Evolutionary conservation across 257 asterid species (phyloP), one percentile per base, ranked within the genome.

Genomic region (Cynanchum wilfordii): DNA sequence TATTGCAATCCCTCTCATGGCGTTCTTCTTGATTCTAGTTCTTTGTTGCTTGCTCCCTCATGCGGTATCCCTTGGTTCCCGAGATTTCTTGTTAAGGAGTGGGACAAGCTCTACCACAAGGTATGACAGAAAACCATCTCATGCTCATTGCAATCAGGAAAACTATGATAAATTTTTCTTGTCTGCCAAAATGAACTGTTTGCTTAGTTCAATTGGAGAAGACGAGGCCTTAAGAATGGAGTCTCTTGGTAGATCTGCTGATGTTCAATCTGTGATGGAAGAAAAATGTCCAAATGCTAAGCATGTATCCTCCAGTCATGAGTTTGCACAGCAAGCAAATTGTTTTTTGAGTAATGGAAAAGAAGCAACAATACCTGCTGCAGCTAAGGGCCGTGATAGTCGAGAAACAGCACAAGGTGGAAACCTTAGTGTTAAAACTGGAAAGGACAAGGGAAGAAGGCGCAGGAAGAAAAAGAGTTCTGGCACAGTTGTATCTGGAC

Each of bases 381-480:
- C 66, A 5, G 70, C 73, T 49, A 86, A 82, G 83, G 76, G 82
- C 72, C 71, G 77, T 50, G 81, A 76, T 70, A 51, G 56, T 22
- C 87, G 76, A 75, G 84, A 81, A 27, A 75, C 69, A 20, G 56
- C 85, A 55, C 84, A 82, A 73, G 71, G 83, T 36, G 77, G 81
- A 75, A 81, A 56, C 66, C 87, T 91, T 27, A 84, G 78, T 2
- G 88, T 89, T 70, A 88, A 80, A 80, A 80, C 84, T 68, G 91
- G 89, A 56, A 89, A 87, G 73, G 95, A 88, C 77, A 91, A 87
- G 80, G 87, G 86, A 72, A 84, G 89, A 71, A 79, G 91, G 75
- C 83, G 94, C 63, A 85, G 86, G 85, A 93, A 88, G 96, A 87
- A 88, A 66, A 91, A 79, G 87, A 80, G 59, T 55, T 79, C 84